Base-by-base conservation (phyloP, 805 yeast genomes). In the Candida ponderosae region DNA sequence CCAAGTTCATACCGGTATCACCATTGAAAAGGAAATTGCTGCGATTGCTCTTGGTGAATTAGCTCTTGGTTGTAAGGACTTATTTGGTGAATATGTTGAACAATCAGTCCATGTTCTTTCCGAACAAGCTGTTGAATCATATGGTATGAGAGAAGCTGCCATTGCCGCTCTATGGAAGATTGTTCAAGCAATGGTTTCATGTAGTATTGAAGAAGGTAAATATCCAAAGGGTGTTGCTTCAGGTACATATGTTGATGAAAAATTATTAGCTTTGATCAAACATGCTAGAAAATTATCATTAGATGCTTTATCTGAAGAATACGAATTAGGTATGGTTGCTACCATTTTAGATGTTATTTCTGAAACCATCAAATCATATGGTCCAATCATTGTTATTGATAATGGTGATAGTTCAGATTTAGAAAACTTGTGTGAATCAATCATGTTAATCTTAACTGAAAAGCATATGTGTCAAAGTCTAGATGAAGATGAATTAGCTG, bases 11-110 rank as follows among this genome's bases (percentile, higher is more conserved):
- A 83, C 96, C 36, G 97, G 96, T 68, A 77, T 93, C 51, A 86
- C 97, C 47, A 81, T 85, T 51, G 98, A 90, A 66, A 90, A 90
- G 65, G 96, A 89, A 65, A 85, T 87, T 47, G 96, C 96, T n/a
- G 74, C 89, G 33, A 86, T 87, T 53, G 93, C 96, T 7, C 65
- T 88, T 48, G 76, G 85, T 35, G 97, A 93, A 57, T 74, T 89
- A 57, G 95, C 96, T 36, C 62, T 73, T 38, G 96, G 95, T 50
- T 84, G 96, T 34, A 83, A 88, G 54, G 79, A 75, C 40, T 78
- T 78, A 37, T 88, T 90, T 63, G 74, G 79, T 53, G 78, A 79
- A 52, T 87, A 78, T 53, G 81, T 87, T 42, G 87, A 85, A 57
- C 65, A 77, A 40, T 72, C 88, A 19, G 63, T 83, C 49, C 69